A percentile compares a stretch with the other conserved stretches of the same genome.
phyloP scores from a whole-genome alignment of 2,329 filamentous ascomycete genomes.

The Stemphylium vesicarium region DNA sequence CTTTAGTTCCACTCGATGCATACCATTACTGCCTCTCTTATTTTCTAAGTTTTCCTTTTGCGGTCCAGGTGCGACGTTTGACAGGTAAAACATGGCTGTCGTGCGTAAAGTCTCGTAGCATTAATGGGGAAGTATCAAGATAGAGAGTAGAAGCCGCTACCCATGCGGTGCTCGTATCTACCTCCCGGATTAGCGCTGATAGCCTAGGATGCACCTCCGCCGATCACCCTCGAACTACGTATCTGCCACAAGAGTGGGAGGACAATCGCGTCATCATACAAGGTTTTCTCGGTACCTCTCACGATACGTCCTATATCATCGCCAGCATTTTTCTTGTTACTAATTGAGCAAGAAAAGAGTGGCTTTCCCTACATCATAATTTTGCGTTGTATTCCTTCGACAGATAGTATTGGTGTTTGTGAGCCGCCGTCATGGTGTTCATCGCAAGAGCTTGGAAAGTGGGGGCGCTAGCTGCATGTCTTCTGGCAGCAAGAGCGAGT shows the following conservation, averaged over 20 bases:
- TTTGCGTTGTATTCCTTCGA: not conserved
- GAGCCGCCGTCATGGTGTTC: constrained; percentile 15
- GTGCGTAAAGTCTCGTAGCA: too few species aligned
- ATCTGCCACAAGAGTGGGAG: constrained; percentile 9
- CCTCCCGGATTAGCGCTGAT: constrained; percentile 15
- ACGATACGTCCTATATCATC: not conserved
- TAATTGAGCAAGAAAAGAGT: constrained; percentile 19
- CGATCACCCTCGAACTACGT: constrained; percentile 9
- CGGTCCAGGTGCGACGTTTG: not conserved
- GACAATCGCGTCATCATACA: constrained; percentile 14
- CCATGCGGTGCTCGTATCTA: constrained; percentile 4
- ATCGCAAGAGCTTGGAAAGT: constrained; percentile 27
- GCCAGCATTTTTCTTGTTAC: constrained; percentile 8
- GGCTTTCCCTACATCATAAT: not conserved
- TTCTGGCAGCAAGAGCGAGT: constrained; percentile 17
- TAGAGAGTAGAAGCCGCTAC: not conserved
- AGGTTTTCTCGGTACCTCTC: not conserved
- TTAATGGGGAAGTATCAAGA: too few species aligned
- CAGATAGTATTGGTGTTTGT: not conserved
- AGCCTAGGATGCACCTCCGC: constrained; percentile 7
- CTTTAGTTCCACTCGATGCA: constrained; percentile 13
- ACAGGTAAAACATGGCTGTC: too few species aligned
- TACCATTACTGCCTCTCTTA: constrained; percentile 18
- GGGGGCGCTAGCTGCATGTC: constrained; percentile 17
- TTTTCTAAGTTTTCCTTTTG: constrained; percentile 33